Evolutionary conservation across 108 stramenopile species (phyloP), one percentile per base, ranked within the genome.

Genomic region (Cyclotella kingstonii): DNA sequence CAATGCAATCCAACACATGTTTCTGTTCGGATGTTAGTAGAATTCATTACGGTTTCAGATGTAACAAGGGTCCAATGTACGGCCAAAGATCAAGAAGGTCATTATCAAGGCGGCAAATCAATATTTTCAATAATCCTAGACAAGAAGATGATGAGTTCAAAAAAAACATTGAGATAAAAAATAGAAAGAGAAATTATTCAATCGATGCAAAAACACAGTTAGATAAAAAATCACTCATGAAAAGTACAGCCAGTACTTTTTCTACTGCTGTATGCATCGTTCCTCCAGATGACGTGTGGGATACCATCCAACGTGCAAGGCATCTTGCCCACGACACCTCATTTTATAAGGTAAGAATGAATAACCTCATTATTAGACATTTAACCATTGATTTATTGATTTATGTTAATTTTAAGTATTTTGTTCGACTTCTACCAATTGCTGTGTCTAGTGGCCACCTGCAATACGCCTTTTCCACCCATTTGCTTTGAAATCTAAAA

Each of bases 381-480:
- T 46, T 19, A n/a, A n/a, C n/a, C n/a, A n/a, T 3, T 46, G 1
- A 46, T 19, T 1, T 7, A 9, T 11, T 19, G 14, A 22, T 3
- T 4, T 12, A 31, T 31, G n/a, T 51, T 29, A 12, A 11, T 40
- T 27, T 57, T 6, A 44, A 10, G 39, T 44, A 29, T 4, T 41
- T 43, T 43, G 15, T 26, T 49, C 10, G 25, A 49, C 23, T 6
- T 6, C 34, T 48, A 27, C 4, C 25, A 48, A 4, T 49, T 49
- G 19, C 27, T 41, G 4, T 21, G 5, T 35, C 6, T 18, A 70
- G 68, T 91, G 89, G 89, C 89, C 89, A 45, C 89, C 89, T 0
- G 83, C 84, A 21, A 81, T 91, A 29, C 78, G 89, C 48, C 49
- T 91, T 11, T 87, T 91, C 60, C 89, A 91, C 70, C 89, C 89